A percentile compares a stretch with the other conserved stretches of the same genome.
phyloP scores from a whole-genome alignment of 1,139 yeast species.

The Entelexis paramagnoliae region DNA sequence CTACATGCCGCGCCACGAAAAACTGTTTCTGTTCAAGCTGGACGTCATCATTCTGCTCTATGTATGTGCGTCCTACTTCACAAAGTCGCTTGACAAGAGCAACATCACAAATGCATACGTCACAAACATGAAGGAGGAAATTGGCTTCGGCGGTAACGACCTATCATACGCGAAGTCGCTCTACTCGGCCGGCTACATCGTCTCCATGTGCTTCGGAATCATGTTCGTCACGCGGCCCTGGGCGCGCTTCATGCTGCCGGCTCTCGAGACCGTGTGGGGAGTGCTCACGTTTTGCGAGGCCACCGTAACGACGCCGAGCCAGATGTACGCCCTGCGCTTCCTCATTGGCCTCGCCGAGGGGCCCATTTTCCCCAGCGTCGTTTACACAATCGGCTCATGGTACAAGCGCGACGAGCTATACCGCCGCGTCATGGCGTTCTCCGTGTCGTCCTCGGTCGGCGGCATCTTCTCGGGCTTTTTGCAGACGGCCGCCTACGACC shows the following conservation, averaged over 20 bases:
- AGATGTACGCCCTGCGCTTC: constrained; percentile 48
- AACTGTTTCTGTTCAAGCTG: constrained; percentile 29
- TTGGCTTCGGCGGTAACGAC: constrained; percentile 44
- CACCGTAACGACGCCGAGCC: constrained; percentile 34
- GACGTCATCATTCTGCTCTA: constrained; percentile 29
- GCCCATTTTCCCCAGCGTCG: constrained; percentile 51
- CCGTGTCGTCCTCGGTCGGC: constrained; percentile 38
- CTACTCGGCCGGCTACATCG: constrained; percentile 30
- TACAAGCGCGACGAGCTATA: constrained; percentile 40
- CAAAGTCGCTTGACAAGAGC: constrained; percentile 32
- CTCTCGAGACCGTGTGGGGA: constrained; percentile 49
- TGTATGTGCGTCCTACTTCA: constrained; percentile 30
- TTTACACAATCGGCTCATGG: constrained; percentile 46
- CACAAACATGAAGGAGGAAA: constrained; percentile 52
- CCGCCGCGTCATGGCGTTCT: constrained; percentile 43
- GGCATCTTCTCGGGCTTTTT: constrained; percentile 40
- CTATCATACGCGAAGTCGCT: constrained; percentile 40
- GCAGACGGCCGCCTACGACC: constrained; percentile 37
- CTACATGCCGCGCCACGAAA: constrained; percentile 27
- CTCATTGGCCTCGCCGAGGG: constrained; percentile 50
- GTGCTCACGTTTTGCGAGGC: constrained; percentile 44
- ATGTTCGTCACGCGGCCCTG: constrained; percentile 33
- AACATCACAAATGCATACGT: constrained; percentile 42
- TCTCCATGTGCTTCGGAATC: constrained; percentile 32
- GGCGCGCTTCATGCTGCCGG: constrained; percentile 35